Percentiles rank a stretch among this genome's conserved stretches.
Evolutionary conservation across 495 filamentous ascomycete genomes (phyloP).

Genomic region (Hypomontagnella monticulosa): DNA sequence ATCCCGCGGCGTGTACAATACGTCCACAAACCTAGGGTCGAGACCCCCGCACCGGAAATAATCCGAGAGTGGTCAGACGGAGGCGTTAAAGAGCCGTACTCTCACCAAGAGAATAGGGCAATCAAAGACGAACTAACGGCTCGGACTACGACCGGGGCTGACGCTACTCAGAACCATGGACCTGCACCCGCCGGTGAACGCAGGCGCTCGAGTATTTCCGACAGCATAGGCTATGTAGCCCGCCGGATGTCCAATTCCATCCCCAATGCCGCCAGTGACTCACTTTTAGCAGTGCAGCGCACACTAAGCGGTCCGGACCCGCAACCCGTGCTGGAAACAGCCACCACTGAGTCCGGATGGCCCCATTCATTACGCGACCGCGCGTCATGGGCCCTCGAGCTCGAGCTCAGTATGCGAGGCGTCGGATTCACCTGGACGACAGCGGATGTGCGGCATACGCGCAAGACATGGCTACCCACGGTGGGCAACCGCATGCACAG

Average conservation of each 20-base stretch:
- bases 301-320: constrained; percentile 19
- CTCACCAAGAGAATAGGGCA: neutral
- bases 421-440: constrained; percentile 36
- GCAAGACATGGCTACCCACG: constrained; percentile 29
- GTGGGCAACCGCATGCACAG: constrained; percentile 25
- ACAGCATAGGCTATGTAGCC: constrained; percentile 2
- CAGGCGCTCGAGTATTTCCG: constrained; percentile 12
- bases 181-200: neutral
- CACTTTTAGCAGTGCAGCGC: constrained; percentile 14
- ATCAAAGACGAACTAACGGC: neutral
- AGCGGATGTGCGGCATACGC: constrained; percentile 36
- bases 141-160: neutral
- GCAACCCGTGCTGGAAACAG: constrained; percentile 25
- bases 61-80: constrained; percentile 26
- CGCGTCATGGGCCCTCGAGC: constrained; percentile 35
- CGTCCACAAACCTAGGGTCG: constrained; percentile 20
- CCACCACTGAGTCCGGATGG: constrained; percentile 28
- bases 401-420: constrained; percentile 36
- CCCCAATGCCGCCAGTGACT: constrained; percentile 20
- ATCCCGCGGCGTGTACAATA: constrained; percentile 31
- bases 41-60: neutral
- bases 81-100: constrained; percentile 18
- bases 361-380: constrained; percentile 23
- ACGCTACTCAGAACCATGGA: neutral
- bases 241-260: constrained; percentile 22